Base-by-base conservation (phyloP, 2,329 filamentous ascomycete species). In the Penicillium sp. region DNA sequence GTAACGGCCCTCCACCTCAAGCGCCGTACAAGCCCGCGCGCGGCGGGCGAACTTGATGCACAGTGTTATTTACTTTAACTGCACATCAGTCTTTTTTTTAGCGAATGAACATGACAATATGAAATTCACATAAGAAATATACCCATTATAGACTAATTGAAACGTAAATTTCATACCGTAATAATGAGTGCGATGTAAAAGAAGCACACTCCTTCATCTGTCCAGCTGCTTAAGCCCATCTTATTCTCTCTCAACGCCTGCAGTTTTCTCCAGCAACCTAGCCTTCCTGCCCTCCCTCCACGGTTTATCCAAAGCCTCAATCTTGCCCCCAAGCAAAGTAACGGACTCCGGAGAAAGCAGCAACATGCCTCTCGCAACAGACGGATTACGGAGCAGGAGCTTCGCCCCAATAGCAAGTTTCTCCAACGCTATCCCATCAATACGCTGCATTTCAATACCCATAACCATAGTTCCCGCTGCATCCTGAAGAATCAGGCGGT, bases 401-500 rank as follows among this genome's bases (percentile, higher is more conserved):
- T 98, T 98, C 58, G 83, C 78, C 2, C 93, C 93, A 53, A 97
- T 90, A 42, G 75, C 77, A 69, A 83, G 55, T 49, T 66, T 72
- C 9, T 63, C 64, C 37, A 89, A 68, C 0, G 77, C 81, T 7
- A 96, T 69, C 3, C 78, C 81, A 8, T 81, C 76, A 15, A 95
- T 76, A 9, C 76, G 74, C 54, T 72, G 74, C 44, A 94, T 65
- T 69, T 97, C 89, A 43, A 95, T 71, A 0, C 77, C 90, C 60
- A 83, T 87, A 0, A 85, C 74, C 57, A 79, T 83, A 12, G 75
- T 78, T 0, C 88, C 89, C 8, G 71, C 77, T 40, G 80, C 80
- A 70, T 98, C 93, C 66, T 97, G 88, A 49, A 98, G 63, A 0
- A 93, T 76, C 26, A 97, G 69, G 50, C 88, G 85, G 72, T 95